Evolutionary conservation across 306 rosid species (phyloP).

Genomic region (Quercus glauca): DNA sequence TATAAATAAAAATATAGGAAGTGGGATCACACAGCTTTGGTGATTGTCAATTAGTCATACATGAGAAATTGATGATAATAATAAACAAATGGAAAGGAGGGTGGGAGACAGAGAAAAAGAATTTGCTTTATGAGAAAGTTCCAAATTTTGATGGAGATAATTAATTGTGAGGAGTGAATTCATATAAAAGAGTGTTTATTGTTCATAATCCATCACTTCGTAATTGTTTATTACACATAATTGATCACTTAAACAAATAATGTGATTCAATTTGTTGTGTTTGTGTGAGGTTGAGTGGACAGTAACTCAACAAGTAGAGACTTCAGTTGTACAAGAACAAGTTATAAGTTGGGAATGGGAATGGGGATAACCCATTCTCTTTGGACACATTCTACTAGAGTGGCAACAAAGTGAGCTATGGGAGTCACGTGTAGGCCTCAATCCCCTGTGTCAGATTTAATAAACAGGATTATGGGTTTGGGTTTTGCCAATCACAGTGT

Average conservation of each 20-base stretch:
- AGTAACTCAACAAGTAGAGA: neutral
- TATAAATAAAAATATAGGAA: neutral
- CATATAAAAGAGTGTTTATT: no score
- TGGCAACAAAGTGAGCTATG: conserved; percentile 37
- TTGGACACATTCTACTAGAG: neutral
- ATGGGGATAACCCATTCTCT: neutral
- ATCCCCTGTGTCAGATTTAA: conserved; percentile 19
- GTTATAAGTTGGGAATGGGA: no score
- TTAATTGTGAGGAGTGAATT: no score
- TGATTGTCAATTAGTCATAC: neutral
- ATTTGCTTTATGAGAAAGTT: neutral
- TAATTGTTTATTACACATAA: no score
- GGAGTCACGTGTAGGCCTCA: conserved; percentile 53
- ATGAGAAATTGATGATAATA: neutral
- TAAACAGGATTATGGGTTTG: neutral
- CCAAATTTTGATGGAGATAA: no score
- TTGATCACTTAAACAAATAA: no score
- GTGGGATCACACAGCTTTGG: neutral
- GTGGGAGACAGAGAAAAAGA: neutral
- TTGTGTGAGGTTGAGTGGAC: neutral
- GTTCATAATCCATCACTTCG: no score
- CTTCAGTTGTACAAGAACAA: neutral
- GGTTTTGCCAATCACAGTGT: neutral
- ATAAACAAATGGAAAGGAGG: neutral
- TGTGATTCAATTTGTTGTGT: no score